Conservation (phyloP, 2,329 filamentous ascomycete species). For the Talaromyces sp. region DNA sequence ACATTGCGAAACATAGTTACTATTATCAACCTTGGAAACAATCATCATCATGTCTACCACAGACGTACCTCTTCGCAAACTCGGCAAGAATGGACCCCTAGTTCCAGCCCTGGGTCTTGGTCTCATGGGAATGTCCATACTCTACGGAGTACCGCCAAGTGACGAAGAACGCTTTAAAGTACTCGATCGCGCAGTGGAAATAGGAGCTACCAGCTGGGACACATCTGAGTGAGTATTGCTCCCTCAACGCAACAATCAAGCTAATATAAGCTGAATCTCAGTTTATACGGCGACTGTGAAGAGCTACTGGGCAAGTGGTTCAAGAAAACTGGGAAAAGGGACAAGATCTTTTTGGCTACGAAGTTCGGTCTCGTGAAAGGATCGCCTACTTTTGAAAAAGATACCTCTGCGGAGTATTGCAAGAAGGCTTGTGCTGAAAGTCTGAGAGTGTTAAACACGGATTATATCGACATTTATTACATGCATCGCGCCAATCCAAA, state of each 20-base stretch:
- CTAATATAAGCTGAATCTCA: too few relatives aligned
- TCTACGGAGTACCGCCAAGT: constrained; percentile 27
- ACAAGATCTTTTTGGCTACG: constrained; percentile 50
- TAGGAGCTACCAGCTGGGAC: constrained; percentile 44
- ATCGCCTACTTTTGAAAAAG: constrained; percentile 20
- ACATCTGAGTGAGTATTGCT: constrained; percentile 24
- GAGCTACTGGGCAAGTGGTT: constrained; percentile 13
- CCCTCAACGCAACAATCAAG: neutral
- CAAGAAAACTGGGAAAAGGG: constrained; percentile 5
- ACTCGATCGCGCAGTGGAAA: constrained; percentile 42
- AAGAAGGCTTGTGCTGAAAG: constrained; percentile 37
- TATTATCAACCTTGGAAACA: too few relatives aligned
- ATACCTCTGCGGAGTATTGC: constrained; percentile 30
- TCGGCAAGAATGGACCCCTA: constrained; percentile 9
- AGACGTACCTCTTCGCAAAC: neutral
- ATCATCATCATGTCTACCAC: constrained; percentile 2
- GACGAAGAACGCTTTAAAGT: constrained; percentile 44
- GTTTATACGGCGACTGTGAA: constrained; percentile 9
- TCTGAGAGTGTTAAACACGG: constrained; percentile 38
- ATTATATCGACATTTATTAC: constrained; percentile 47
- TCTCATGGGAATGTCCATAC: constrained; percentile 2
- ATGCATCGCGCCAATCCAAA: constrained; percentile 40
- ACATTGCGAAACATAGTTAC: too few relatives aligned
- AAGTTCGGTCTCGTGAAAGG: constrained; percentile 42
- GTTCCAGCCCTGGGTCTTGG: constrained; percentile 6